A percentile compares a stretch with the other conserved stretches of the same genome.
phyloP scores from a whole-genome alignment of 1,284 basidiomycete genomes.

The Trichosporon sp. region DNA sequence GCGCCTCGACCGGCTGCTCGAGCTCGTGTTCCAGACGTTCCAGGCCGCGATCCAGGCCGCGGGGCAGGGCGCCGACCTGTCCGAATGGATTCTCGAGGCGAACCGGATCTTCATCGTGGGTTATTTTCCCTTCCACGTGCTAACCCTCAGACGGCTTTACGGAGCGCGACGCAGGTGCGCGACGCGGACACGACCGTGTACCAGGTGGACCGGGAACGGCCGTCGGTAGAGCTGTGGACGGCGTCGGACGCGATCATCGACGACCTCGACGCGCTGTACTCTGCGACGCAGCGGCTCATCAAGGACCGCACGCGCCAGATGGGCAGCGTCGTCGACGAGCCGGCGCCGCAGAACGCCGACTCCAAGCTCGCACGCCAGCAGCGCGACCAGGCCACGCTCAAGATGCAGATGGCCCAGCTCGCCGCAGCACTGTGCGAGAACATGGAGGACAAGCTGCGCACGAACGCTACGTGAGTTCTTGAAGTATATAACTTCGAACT shows the following conservation, averaged over 20 bases:
- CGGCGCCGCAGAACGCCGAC: conserved; percentile 13
- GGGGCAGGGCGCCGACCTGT: conserved; percentile 38
- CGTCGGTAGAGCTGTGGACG: conserved; percentile 76
- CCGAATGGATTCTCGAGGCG: conserved; percentile 61
- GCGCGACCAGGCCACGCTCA: conserved; percentile 39
- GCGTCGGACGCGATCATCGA: conserved; percentile 65
- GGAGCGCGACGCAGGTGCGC: conserved; percentile 69
- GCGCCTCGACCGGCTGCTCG: conserved; percentile 44
- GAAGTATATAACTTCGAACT: conserved; percentile 25
- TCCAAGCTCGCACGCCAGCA: conserved; percentile 21
- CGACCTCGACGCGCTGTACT: conserved; percentile 67
- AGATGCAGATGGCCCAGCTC: conserved; percentile 66
- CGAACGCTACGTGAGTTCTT: conserved; percentile 59
- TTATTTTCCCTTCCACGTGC: conserved; percentile 11
- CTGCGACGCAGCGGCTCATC: conserved; percentile 58
- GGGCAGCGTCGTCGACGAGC: conserved; percentile 51
- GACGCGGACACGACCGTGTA: conserved; percentile 68
- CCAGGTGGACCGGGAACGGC: conserved; percentile 59
- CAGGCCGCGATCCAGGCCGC: conserved; percentile 25
- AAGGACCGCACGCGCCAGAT: conserved; percentile 52
- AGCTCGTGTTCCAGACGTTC: conserved; percentile 37
- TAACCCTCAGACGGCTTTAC: conserved; percentile 60
- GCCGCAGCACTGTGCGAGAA: conserved; percentile 65
- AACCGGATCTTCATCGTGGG: conserved; percentile 67
- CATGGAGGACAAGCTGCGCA: conserved; percentile 67